phyloP scores from a whole-genome alignment of 768 basidiomycete genomes.

The Kwoniella pini region DNA sequence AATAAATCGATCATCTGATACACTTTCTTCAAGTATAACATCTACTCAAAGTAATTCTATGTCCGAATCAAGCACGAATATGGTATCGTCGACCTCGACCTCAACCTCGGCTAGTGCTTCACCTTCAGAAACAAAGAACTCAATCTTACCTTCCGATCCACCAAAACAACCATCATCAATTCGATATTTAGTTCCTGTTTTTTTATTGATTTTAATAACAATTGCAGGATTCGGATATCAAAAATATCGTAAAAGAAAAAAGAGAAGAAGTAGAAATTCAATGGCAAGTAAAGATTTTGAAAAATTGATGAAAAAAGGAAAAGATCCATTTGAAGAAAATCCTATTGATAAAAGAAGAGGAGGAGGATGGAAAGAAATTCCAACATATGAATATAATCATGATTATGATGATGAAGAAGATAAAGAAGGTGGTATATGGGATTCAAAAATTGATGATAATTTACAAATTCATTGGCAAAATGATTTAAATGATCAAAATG shows the following conservation, averaged over 20 bases:
- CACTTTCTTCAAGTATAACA: neutral
- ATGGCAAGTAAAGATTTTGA: constrained; percentile 10
- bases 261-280: neutral
- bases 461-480: constrained; percentile 3
- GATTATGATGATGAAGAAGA: constrained; percentile 25
- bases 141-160: constrained; percentile 8
- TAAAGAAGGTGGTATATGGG: constrained; percentile 11
- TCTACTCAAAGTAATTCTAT: neutral
- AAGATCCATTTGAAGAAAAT: constrained; percentile 5
- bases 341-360: neutral
- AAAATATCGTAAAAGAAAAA: constrained; percentile 16
- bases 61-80: neutral
- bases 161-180: constrained; percentile 24
- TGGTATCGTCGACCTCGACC: neutral
- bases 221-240: constrained; percentile 23
- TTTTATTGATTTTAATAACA: constrained; percentile 31
- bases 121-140: neutral
- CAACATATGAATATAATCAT: neutral
- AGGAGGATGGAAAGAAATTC: constrained; percentile 21
- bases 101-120: neutral
- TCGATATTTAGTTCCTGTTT: constrained; percentile 31
- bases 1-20: neutral
- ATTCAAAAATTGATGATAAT: constrained; percentile 15
- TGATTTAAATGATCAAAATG: neutral
- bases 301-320: constrained; percentile 5